Evolutionary conservation across 2,329 filamentous ascomycete species (phyloP).

Genomic region (Teratosphaeria viscida): DNA sequence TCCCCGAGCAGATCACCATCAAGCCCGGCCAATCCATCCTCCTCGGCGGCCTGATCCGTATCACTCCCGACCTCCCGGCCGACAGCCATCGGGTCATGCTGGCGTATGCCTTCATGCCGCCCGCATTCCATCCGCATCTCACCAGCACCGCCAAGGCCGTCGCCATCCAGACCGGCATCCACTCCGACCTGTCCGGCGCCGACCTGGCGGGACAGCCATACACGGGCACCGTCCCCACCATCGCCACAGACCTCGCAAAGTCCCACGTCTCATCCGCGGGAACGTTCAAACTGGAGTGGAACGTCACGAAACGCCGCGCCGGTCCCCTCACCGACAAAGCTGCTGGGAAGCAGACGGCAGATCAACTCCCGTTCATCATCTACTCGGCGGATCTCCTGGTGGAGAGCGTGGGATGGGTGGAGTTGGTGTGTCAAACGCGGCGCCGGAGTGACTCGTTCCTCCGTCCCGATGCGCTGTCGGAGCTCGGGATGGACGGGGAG

Average conservation of each 20-base stretch:
- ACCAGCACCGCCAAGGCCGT: slow-evolving; percentile 73
- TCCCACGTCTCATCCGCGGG: slow-evolving; percentile 51
- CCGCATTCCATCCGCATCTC: slow-evolving; percentile 54
- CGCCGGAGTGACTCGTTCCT: slow-evolving; percentile 13
- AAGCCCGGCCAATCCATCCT: slow-evolving; percentile 71
- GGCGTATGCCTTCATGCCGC: slow-evolving; percentile 74
- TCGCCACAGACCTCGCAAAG: slow-evolving; percentile 37
- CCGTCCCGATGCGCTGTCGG: slow-evolving; percentile 6
- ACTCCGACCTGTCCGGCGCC: slow-evolving; percentile 4
- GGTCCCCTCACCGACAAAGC: slow-evolving; percentile 57
- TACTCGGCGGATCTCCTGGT: slow-evolving; percentile 76
- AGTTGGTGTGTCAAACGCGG: slow-evolving; percentile 73
- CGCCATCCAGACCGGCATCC: slow-evolving; percentile 49
- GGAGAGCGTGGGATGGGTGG: slow-evolving; percentile 89
- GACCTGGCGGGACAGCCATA: slow-evolving; percentile 41
- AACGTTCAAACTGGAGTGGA: slow-evolving; percentile 61
- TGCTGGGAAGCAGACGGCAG: slow-evolving; percentile 53
- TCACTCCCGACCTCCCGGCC: slow-evolving; percentile 53
- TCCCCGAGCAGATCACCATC: slow-evolving; percentile 62
- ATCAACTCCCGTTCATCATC: slow-evolving; percentile 67
- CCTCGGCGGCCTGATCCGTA: slow-evolving; percentile 69
- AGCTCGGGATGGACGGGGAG: slow-evolving; percentile 5
- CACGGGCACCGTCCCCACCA: slow-evolving; percentile 48
- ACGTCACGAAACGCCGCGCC: slow-evolving; percentile 71
- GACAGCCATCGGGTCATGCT: slow-evolving; percentile 54